Conservation (phyloP, 2,329 filamentous ascomycete species). For the Botryotinia globosa region DNA sequence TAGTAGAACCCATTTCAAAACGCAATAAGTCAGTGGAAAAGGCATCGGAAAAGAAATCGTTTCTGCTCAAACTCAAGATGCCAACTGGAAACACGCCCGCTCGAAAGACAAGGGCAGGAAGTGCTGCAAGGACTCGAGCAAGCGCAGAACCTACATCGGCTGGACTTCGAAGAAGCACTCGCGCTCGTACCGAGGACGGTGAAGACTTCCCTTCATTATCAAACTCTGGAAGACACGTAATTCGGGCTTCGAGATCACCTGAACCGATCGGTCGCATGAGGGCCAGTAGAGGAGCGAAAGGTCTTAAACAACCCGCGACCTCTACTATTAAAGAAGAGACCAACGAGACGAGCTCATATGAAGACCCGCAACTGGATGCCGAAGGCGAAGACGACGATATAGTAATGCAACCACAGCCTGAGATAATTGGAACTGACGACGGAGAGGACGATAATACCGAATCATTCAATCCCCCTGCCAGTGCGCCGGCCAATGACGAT, state of each 20-base stretch:
- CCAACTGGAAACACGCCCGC: conserved; percentile 21
- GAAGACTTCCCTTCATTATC: conserved; percentile 58
- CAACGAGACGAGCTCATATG: conserved; percentile 37
- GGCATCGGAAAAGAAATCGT: conserved; percentile 18
- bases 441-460: conserved; percentile 20
- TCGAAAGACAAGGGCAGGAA: conserved; percentile 35
- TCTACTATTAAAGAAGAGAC: conserved; percentile 39
- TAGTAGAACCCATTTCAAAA: conserved; percentile 18
- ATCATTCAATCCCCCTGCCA: conserved; percentile 8
- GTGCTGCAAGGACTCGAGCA: conserved; percentile 30
- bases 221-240: conserved; percentile 57
- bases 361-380: conserved; percentile 31
- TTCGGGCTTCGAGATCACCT: conserved; percentile 53
- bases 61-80: conserved; percentile 37
- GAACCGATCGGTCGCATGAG: conserved; percentile 45
- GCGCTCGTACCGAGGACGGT: conserved; percentile 45
- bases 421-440: conserved; percentile 19
- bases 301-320: conserved; percentile 33
- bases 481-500: conserved; percentile 25
- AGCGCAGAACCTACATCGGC: conserved; percentile 34
- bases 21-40: conserved; percentile 11
- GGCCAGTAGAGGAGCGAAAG: conserved; percentile 35
- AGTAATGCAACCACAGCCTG: background rate
- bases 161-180: conserved; percentile 33
- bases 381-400: conserved; percentile 24